phyloP scores from a whole-genome alignment of 2,329 filamentous ascomycete genomes.

The Beauveria rudraprayagi region DNA sequence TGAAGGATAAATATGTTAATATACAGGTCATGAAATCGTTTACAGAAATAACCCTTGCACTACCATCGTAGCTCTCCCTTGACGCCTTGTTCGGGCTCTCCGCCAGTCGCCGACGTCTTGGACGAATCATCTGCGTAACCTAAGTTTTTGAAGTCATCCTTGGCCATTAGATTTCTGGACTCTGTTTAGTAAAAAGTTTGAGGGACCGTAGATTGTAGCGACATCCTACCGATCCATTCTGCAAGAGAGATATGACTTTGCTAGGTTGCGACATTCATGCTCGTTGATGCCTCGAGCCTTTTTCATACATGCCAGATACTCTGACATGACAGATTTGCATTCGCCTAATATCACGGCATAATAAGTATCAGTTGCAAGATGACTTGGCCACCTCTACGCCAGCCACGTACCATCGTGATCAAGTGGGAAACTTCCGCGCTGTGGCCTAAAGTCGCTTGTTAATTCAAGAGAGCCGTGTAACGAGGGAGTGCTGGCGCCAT shows the following conservation, averaged over 20 bases:
- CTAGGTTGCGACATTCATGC: slow-evolving; percentile 72
- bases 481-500: not conserved
- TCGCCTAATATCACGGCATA: slow-evolving; percentile 51
- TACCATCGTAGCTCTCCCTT: slow-evolving; percentile 32
- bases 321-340: slow-evolving; percentile 81
- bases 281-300: slow-evolving; percentile 77
- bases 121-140: slow-evolving; percentile 50
- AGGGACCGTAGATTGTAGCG: not conserved
- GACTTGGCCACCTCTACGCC: not conserved
- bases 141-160: slow-evolving; percentile 88
- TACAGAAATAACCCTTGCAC: not conserved
- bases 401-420: slow-evolving; percentile 65
- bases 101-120: slow-evolving; percentile 15
- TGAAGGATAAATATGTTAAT: not conserved
- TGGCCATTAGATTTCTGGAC: slow-evolving; percentile 90
- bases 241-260: slow-evolving; percentile 83
- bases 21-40: not conserved
- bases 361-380: not conserved
- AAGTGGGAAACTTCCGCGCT: slow-evolving; percentile 91
- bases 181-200: not conserved
- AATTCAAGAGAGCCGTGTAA: not conserved
- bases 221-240: slow-evolving; percentile 79
- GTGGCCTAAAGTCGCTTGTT: slow-evolving; percentile 49
- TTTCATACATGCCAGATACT: slow-evolving; percentile 83
- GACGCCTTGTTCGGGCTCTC: slow-evolving; percentile 24